Percentiles rank a stretch among this genome's conserved stretches.
Evolutionary conservation across 2,329 filamentous ascomycete species (phyloP).

Genomic region (Talaromyces sp.): DNA sequence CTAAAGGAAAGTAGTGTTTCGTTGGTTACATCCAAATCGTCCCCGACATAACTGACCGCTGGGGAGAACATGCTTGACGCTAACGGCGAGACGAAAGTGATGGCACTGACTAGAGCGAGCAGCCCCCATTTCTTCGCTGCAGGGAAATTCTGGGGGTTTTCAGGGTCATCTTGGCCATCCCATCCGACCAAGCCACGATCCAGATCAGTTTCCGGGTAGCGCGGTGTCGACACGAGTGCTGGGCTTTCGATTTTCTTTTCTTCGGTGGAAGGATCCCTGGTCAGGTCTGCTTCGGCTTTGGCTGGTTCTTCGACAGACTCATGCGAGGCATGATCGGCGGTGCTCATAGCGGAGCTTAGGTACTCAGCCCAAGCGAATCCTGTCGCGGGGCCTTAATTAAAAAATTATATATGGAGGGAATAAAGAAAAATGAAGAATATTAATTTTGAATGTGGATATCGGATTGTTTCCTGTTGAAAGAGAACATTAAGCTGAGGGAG

Average conservation of each 20-base stretch:
- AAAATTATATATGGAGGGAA: too few relatives aligned
- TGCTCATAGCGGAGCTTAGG: neutral
- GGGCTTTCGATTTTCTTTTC: neutral
- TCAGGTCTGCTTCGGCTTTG: neutral
- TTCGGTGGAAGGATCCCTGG: neutral
- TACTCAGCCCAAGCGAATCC: too few relatives aligned
- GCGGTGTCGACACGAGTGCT: neutral
- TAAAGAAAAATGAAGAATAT: neutral
- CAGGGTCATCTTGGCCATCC: slow-evolving; percentile 61
- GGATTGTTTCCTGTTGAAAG: too few relatives aligned
- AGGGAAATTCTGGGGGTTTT: slow-evolving; percentile 61
- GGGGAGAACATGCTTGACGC: slow-evolving; percentile 40
- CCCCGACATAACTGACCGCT: slow-evolving; percentile 26
- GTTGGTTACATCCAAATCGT: slow-evolving; percentile 25
- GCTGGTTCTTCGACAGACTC: neutral
- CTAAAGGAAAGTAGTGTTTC: slow-evolving; percentile 33
- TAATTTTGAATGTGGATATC: too few relatives aligned
- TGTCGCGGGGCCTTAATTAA: neutral
- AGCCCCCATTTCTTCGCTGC: slow-evolving; percentile 28
- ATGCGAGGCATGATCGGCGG: neutral
- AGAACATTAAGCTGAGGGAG: too few relatives aligned
- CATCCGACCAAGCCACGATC: slow-evolving; percentile 59
- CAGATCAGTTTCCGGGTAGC: slow-evolving; percentile 48
- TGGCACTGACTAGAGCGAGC: slow-evolving; percentile 30
- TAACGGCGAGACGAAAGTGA: slow-evolving; percentile 37